phyloP scores from a whole-genome alignment of 345 rosid genomes.

The Euclidium syriacum region DNA sequence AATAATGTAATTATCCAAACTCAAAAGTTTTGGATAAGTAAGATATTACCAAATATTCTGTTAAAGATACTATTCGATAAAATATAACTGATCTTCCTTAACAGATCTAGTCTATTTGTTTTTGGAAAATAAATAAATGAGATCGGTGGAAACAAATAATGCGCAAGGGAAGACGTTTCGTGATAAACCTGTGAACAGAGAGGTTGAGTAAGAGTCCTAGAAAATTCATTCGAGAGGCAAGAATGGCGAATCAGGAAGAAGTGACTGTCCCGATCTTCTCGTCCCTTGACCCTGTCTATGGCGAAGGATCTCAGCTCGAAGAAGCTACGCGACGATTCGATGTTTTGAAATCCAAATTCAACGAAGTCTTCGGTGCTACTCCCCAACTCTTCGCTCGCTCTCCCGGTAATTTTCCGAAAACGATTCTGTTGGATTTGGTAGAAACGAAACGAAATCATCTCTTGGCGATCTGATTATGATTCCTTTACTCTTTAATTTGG shows the following conservation, averaged over 20 bases:
- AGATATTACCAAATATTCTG: not conserved
- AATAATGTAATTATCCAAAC: not conserved
- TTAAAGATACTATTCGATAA: not conserved
- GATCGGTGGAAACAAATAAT: conserved; percentile 8
- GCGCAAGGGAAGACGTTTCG: not conserved
- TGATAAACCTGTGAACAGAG: not conserved
- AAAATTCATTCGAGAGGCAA: not conserved
- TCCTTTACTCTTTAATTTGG: not conserved
- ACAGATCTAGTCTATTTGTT: not conserved
- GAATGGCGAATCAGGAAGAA: conserved; percentile 77
- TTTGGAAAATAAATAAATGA: not conserved
- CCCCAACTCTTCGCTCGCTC: conserved; percentile 83
- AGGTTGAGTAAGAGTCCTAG: not conserved
- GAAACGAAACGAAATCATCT: not conserved
- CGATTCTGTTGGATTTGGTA: not conserved
- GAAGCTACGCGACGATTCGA: conserved; percentile 81
- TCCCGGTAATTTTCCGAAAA: conserved; percentile 47
- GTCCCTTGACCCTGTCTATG: conserved; percentile 65
- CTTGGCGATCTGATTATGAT: not conserved
- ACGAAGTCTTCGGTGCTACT: conserved; percentile 49
- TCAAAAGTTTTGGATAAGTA: conserved; percentile 1
- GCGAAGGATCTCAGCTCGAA: conserved; percentile 63
- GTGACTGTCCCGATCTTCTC: conserved; percentile 53
- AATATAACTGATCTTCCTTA: not conserved
- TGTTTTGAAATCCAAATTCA: conserved; percentile 52